Conservation (phyloP, 1,284 basidiomycete genomes). For the Inonotus obliquus region DNA sequence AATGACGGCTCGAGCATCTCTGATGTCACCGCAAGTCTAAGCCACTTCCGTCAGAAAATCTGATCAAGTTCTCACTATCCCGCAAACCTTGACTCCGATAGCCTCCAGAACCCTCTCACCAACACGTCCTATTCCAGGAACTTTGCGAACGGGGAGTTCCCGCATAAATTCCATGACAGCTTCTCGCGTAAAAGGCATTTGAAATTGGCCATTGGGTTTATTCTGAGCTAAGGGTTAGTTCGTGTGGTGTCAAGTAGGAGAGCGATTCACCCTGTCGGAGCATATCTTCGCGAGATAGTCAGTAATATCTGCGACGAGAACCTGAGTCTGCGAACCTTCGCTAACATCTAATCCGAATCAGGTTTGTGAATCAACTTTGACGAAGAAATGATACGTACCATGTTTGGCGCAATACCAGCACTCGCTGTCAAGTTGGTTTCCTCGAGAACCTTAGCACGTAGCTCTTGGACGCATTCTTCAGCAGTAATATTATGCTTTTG, state of each 20-base stretch:
- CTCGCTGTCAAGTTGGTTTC: slow-evolving; percentile 88
- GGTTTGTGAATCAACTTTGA: slow-evolving; percentile 7
- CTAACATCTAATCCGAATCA: slow-evolving; percentile 42
- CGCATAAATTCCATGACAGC: slow-evolving; percentile 72
- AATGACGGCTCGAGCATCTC: slow-evolving; percentile 62
- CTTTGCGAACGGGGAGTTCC: slow-evolving; percentile 72
- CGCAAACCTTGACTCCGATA: slow-evolving; percentile 72
- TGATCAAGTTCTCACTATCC: neutral
- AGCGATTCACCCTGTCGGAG: slow-evolving; percentile 68
- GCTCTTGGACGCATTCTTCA: slow-evolving; percentile 72
- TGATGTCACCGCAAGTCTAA: slow-evolving; percentile 86
- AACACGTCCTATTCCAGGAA: slow-evolving; percentile 86
- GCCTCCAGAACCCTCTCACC: slow-evolving; percentile 83
- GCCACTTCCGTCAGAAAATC: neutral
- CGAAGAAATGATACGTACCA: slow-evolving; percentile 38
- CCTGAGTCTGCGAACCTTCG: slow-evolving; percentile 51
- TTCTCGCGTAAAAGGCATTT: slow-evolving; percentile 61
- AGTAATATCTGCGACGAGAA: slow-evolving; percentile 9
- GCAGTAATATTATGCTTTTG: slow-evolving; percentile 57
- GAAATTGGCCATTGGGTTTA: slow-evolving; percentile 91
- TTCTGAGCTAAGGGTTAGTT: slow-evolving; percentile 46
- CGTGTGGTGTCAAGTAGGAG: neutral
- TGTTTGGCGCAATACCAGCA: slow-evolving; percentile 89
- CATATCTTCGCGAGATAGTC: slow-evolving; percentile 59
- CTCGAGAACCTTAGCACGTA: slow-evolving; percentile 65